Conservation (phyloP, 2,329 filamentous ascomycete genomes). For the Pyrenochaeta sp. region DNA sequence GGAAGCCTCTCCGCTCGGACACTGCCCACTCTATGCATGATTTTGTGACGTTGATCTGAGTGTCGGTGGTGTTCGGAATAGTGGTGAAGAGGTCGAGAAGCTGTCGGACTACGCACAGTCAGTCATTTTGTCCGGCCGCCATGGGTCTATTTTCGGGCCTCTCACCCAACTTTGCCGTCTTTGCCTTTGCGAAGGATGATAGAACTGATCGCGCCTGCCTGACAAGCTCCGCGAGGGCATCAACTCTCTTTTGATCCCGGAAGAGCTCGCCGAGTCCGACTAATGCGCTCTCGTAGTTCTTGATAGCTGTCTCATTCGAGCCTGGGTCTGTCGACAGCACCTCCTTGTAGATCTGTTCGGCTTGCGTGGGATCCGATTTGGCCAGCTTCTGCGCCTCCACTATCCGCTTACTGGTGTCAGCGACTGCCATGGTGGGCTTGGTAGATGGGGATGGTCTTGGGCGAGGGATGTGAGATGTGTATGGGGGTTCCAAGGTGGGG, state of each 20-base stretch:
- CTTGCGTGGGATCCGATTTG: conserved; percentile 82
- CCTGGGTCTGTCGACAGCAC: conserved; percentile 87
- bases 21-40: conserved; percentile 99
- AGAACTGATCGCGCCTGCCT: conserved; percentile 89
- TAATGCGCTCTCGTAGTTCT: conserved; percentile 90
- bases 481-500: conserved; percentile 5
- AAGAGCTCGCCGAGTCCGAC: conserved; percentile 92
- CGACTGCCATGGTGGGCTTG: conserved; percentile 41
- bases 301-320: conserved; percentile 83
- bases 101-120: conserved; percentile 76
- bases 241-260: conserved; percentile 81
- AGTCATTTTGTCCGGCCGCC: background rate
- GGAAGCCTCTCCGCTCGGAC: conserved; percentile 90
- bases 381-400: conserved; percentile 87
- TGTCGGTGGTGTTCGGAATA: conserved; percentile 94
- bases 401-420: conserved; percentile 71
- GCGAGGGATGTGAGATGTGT: background rate
- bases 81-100: conserved; percentile 93
- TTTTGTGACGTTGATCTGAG: conserved; percentile 93
- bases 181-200: conserved; percentile 97
- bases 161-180: conserved; percentile 96
- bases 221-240: conserved; percentile 89
- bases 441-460: background rate
- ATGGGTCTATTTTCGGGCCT: background rate
- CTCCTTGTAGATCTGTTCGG: conserved; percentile 87